phyloP scores from a whole-genome alignment of 805 yeast genomes.

The Candida adriatica region DNA sequence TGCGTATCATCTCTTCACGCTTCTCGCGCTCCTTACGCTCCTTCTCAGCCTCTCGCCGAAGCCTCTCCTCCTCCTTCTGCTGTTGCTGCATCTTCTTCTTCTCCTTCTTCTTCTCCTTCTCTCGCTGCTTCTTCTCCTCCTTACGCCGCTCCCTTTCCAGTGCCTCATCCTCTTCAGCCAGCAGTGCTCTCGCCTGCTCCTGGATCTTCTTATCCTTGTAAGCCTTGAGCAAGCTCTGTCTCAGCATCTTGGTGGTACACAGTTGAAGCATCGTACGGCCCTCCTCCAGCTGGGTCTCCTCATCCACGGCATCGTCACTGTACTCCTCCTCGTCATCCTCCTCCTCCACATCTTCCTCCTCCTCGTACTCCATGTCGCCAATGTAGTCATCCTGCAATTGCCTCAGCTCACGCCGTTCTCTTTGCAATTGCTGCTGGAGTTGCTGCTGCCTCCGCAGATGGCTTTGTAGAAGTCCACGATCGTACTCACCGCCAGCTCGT shows the following conservation, averaged over 20 bases:
- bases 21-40: conserved; percentile 31
- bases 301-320: conserved; percentile 36
- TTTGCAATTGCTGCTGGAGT: conserved; percentile 11
- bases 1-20: conserved; percentile 32
- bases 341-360: conserved; percentile 12
- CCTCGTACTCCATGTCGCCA: conserved; percentile 15
- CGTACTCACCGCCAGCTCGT: conserved; percentile 7
- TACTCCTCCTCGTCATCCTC: conserved; percentile 34
- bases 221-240: conserved; percentile 64
- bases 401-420: conserved; percentile 10
- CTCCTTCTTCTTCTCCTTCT: conserved; percentile 62
- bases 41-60: conserved; percentile 35
- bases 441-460: conserved; percentile 12
- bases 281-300: conserved; percentile 65
- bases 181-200: conserved; percentile 54
- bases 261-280: conserved; percentile 74
- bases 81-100: conserved; percentile 56
- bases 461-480: conserved; percentile 8
- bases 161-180: conserved; percentile 67
- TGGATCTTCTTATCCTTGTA: conserved; percentile 78
- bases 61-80: conserved; percentile 47
- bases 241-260: conserved; percentile 72
- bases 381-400: conserved; percentile 17
- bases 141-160: conserved; percentile 56
- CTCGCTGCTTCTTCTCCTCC: conserved; percentile 51